Evolutionary conservation across 306 rosid genomes (phyloP).

Genomic region (Calophaca sinica): DNA sequence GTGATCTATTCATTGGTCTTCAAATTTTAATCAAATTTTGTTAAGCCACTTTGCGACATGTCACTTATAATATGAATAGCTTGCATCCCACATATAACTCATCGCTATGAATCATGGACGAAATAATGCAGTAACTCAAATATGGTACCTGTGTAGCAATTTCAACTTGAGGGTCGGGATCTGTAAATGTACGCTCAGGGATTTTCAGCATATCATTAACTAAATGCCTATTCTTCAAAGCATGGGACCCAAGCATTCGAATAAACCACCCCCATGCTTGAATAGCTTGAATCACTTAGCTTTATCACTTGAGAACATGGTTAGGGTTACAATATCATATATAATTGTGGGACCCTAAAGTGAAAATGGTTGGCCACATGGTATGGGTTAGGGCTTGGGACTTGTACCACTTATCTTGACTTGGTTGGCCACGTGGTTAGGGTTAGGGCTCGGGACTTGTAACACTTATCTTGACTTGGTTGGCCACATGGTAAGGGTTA

Average conservation of each 20-base stretch:
- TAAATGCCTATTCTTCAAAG: conserved; percentile 70
- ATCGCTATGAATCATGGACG: conserved; percentile 38
- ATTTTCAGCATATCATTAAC: conserved; percentile 82
- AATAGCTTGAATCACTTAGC: conserved; percentile 73
- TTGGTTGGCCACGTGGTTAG: no score
- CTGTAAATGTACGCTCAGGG: conserved; percentile 82
- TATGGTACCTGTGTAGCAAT: conserved; percentile 80
- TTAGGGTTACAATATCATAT: no score
- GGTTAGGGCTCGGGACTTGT: no score
- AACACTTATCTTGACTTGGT: no score
- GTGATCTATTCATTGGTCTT: conserved; percentile 13
- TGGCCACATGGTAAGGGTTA: no score
- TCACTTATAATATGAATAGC: conserved; percentile 29
- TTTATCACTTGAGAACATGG: no score
- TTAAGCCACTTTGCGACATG: conserved; percentile 5
- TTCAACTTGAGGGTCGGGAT: conserved; percentile 79
- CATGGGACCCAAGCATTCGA: conserved; percentile 72
- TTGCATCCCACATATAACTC: conserved; percentile 40
- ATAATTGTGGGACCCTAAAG: no score
- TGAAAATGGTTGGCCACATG: no score
- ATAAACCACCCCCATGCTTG: conserved; percentile 95
- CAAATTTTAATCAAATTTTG: conserved; percentile 22
- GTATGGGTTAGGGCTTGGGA: no score
- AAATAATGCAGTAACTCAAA: conserved; percentile 37
- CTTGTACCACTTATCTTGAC: no score